Evolutionary conservation across 805 yeast genomes (phyloP), one percentile per base, ranked within the genome.

Genomic region (Pichia cephalocereana): DNA sequence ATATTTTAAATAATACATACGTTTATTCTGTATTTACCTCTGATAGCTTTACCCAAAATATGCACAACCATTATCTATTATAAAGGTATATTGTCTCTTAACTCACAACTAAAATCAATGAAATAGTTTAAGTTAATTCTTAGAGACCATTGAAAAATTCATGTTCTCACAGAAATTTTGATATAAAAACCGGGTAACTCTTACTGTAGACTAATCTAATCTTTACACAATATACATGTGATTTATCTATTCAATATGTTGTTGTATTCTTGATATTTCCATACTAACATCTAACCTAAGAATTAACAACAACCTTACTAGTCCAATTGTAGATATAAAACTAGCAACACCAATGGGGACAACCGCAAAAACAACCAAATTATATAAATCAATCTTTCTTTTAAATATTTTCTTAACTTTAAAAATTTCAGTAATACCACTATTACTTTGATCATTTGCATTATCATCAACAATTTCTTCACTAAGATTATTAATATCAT

Each of bases 341-440:
- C 96, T 86, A 6, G 98, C 97, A 51, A 91, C 60, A 0, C 99
- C 98, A 17, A 91, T 88, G 0, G 99, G 99, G n/a, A 91, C 96
- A 39, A 91, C 99, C 2, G 98, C 97, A 68, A 87, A 91, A 2
- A 91, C 97, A 0, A 86, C 88, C 44, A 93, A 86, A 56, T 85
- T 86, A 64, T 88, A 87, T 47, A 90, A 72, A 62, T 91, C 95
- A 51, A 90, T 86, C 36, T 89, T 82, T 47, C 96, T 73, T 39
- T 79, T 30, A 30, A 30, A 30, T 23, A 4, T 6, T 23, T 23
- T 23, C 5, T 23, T 23, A 23, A 23, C 26, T 23, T 23, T 23
- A 23, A 6, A 23, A 23, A 23, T 23, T 23, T 23, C 26, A 30
- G 32, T 41, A n/a, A 23, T n/a, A 36, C 47, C 44, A 37, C 41